A percentile compares a stretch with the other conserved stretches of the same genome.
Conservation (phyloP, 441 rosid genomes). For the Eutrema salsugineum region DNA sequence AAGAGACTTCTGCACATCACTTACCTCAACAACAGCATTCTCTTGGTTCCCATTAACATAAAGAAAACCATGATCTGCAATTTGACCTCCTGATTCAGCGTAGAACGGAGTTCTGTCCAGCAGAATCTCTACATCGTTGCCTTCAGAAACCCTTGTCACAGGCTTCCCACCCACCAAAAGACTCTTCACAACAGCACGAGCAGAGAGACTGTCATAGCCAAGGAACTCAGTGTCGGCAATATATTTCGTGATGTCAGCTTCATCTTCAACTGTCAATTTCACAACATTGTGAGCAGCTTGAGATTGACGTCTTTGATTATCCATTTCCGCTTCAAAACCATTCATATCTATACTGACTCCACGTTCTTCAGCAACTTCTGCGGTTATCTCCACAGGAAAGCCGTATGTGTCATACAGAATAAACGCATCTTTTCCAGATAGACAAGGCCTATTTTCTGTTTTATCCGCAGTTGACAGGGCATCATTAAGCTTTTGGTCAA, state of each 20-base stretch:
- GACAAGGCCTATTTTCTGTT: constrained; percentile 44
- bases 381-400: constrained; percentile 88
- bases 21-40: constrained; percentile 70
- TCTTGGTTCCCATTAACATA: constrained; percentile 48
- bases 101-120: constrained; percentile 86
- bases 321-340: constrained; percentile 81
- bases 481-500: constrained; percentile 67
- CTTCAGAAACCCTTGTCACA: constrained; percentile 74
- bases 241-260: constrained; percentile 44
- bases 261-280: constrained; percentile 66
- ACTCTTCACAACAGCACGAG: constrained; percentile 69
- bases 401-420: constrained; percentile 82
- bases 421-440: constrained; percentile 83
- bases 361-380: constrained; percentile 78
- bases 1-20: constrained; percentile 75
- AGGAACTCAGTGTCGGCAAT: constrained; percentile 73
- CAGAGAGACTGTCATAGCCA: constrained; percentile 73
- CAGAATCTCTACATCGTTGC: constrained; percentile 81
- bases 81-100: constrained; percentile 97
- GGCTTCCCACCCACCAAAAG: constrained; percentile 78
- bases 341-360: constrained; percentile 64
- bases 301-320: constrained; percentile 81
- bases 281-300: constrained; percentile 86
- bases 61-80: constrained; percentile 77
- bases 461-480: constrained; percentile 44